Evolutionary conservation across 106 monocot genomes (phyloP).

Genomic region (Dioscorea dumetorum): DNA sequence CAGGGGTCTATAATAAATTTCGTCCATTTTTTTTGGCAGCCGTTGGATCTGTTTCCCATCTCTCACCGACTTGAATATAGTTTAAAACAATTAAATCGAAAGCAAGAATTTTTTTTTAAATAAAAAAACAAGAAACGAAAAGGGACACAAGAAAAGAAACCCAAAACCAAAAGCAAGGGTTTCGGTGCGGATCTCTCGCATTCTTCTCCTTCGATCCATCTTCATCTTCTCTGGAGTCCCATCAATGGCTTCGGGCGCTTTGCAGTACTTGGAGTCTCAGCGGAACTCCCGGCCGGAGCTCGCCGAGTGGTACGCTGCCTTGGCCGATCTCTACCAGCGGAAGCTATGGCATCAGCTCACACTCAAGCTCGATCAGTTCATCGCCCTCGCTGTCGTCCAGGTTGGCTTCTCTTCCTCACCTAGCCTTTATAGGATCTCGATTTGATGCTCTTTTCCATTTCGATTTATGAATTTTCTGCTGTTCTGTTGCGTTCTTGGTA

Average conservation of each 20-base stretch:
- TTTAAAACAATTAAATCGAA: too few relatives aligned
- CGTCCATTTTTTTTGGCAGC: too few relatives aligned
- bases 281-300: constrained; percentile 64
- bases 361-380: constrained; percentile 86
- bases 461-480: not conserved
- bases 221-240: too few relatives aligned
- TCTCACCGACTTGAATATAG: too few relatives aligned
- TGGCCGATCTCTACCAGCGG: constrained; percentile 70
- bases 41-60: too few relatives aligned
- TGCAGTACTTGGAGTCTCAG: constrained; percentile 77
- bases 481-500: not conserved
- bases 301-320: constrained; percentile 68
- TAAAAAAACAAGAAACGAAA: too few relatives aligned
- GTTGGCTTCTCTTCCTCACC: constrained; percentile 9
- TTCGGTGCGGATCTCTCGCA: too few relatives aligned
- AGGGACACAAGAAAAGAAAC: too few relatives aligned
- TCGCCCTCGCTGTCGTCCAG: constrained; percentile 72
- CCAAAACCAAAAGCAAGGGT: too few relatives aligned
- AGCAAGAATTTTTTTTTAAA: too few relatives aligned
- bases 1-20: too few relatives aligned
- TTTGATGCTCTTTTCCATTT: not conserved
- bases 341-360: constrained; percentile 97
- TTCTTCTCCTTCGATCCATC: too few relatives aligned
- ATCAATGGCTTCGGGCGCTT: constrained; percentile 20
- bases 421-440: constrained; percentile 5